Evolutionary conservation across 2,329 filamentous ascomycete genomes (phyloP).

Genomic region (Pseudogymnoascus sp.): DNA sequence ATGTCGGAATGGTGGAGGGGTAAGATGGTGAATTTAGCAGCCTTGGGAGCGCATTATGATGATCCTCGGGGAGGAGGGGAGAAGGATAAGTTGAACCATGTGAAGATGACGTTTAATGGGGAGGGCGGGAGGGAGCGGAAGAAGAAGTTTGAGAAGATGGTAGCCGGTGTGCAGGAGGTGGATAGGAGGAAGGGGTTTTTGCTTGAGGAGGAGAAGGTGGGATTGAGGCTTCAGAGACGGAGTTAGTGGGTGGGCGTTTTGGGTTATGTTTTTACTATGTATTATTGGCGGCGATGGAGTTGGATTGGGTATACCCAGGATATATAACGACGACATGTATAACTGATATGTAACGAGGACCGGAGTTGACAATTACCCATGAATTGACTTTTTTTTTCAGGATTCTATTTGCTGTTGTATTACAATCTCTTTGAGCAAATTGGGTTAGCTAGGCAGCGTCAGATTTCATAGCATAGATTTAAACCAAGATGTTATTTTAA

Average conservation of each 20-base stretch:
- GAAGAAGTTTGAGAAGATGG: background rate
- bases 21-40: slow-evolving; percentile 8
- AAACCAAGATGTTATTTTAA: background rate
- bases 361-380: background rate
- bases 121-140: background rate
- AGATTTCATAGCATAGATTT: too few species aligned
- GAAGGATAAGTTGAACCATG: slow-evolving; percentile 6
- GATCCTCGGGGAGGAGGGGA: background rate
- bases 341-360: background rate
- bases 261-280: background rate
- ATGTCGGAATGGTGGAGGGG: background rate
- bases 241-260: background rate
- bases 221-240: background rate
- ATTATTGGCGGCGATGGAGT: background rate
- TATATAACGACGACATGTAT: background rate
- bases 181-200: background rate
- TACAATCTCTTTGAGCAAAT: too few species aligned
- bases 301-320: slow-evolving; percentile 2
- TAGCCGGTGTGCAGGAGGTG: background rate
- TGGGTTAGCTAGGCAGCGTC: too few species aligned
- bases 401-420: too few species aligned
- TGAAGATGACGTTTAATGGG: background rate
- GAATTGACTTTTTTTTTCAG: too few species aligned
- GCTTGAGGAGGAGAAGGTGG: background rate
- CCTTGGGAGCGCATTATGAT: background rate